Conservation (phyloP, 495 filamentous ascomycete species). For the Aspergillus wentii region DNA sequence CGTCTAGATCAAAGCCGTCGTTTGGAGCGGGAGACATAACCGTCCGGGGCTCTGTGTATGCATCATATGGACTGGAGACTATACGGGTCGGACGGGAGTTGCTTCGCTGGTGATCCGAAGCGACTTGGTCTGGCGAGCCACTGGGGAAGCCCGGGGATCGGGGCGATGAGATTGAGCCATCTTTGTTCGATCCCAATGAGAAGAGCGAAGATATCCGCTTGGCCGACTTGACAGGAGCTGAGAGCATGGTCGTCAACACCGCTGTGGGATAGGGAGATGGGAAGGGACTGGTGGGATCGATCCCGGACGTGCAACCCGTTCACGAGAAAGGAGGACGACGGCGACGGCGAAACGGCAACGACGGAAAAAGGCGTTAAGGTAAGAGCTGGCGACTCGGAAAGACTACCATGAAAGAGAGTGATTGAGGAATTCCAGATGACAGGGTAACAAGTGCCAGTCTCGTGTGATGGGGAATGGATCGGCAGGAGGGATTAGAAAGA, state of each 20-base stretch:
- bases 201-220: constrained; percentile 48
- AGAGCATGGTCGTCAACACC: constrained; percentile 31
- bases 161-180: constrained; percentile 23
- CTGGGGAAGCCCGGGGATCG: constrained; percentile 21
- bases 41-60: constrained; percentile 23
- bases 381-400: background rate
- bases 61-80: constrained; percentile 29
- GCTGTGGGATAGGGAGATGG: constrained; percentile 4
- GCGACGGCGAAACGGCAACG: background rate
- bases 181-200: constrained; percentile 35
- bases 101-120: constrained; percentile 19
- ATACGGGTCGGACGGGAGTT: constrained; percentile 35
- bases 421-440: constrained; percentile 4
- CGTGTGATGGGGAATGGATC: constrained; percentile 34
- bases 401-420: constrained; percentile 1
- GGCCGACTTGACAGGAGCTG: constrained; percentile 44
- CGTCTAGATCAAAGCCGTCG: constrained; percentile 29
- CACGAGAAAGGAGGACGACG: background rate
- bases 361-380: too few relatives aligned
- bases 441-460: background rate
- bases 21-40: constrained; percentile 20
- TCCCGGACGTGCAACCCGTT: too few relatives aligned
- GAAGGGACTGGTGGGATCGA: background rate
- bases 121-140: constrained; percentile 16
- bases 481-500: constrained; percentile 39